These are phyloP conservation scores for Xerocomellus amylosporus DNA, from an alignment of 768 basidiomycete species.

Conservation along the genomic window DNA sequence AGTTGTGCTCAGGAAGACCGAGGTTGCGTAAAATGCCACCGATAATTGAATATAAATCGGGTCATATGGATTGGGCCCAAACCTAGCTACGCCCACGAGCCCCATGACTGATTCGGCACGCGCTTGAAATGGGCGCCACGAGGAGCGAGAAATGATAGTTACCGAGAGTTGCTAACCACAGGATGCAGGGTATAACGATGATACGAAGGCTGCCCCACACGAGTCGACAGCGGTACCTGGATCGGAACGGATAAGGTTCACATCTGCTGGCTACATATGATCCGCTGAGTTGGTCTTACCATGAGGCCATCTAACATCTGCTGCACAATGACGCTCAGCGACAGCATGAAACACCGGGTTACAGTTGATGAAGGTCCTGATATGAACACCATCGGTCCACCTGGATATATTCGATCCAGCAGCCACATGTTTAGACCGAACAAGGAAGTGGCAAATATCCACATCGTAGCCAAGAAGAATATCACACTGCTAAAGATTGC, in stretches of 20 bases:
- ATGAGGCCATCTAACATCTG: conserved; percentile 29
- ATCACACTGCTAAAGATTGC: conserved; percentile 16
- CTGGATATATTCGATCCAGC: conserved; percentile 27
- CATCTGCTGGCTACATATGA: too few relatives aligned
- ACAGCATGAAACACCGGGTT: conserved; percentile 20
- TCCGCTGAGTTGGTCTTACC: conserved; percentile 12
- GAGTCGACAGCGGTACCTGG: conserved; percentile 35
- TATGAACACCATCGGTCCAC: conserved; percentile 24
- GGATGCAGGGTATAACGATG: conserved; percentile 2
- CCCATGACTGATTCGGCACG: background rate
- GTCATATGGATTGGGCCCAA: too few relatives aligned
- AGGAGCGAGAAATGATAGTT: background rate
- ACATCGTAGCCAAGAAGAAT: conserved; percentile 25
- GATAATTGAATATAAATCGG: background rate
- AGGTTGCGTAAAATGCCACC: conserved; percentile 3
- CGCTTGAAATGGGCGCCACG: background rate
- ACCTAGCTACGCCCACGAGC: background rate
- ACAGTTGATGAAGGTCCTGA: conserved; percentile 22
- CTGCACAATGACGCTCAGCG: conserved; percentile 26
- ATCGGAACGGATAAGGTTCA: conserved; percentile 4
- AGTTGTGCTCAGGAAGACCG: conserved; percentile 2
- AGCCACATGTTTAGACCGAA: conserved; percentile 33
- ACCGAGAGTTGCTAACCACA: conserved; percentile 12
- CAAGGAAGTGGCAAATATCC: conserved; percentile 8
- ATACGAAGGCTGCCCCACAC: conserved; percentile 23